These are phyloP conservation scores for Simplicillium sp. DNA, from an alignment of 2,329 filamentous ascomycete species.

Conservation along the genomic window DNA sequence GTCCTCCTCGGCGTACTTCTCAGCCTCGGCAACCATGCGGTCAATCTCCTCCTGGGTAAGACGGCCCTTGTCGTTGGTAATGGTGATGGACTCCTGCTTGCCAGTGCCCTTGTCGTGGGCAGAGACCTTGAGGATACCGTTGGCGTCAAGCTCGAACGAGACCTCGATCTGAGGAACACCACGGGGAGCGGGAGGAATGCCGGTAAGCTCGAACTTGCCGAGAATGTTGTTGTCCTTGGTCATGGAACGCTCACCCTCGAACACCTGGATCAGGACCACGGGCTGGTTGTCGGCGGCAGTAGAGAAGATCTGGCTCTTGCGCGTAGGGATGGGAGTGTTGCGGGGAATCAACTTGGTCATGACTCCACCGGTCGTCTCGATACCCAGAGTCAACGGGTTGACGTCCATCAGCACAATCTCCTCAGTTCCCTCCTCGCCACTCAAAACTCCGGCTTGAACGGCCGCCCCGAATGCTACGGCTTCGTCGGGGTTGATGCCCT, in stretches of 20 bases:
- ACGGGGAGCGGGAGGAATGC: slow-evolving; percentile 88
- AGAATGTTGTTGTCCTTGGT: slow-evolving; percentile 97
- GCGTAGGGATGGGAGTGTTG: slow-evolving; percentile 89
- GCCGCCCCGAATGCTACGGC: slow-evolving; percentile 97
- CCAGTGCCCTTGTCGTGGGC: slow-evolving; percentile 97
- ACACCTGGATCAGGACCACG: slow-evolving; percentile 90
- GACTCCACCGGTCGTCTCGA: slow-evolving; percentile 93
- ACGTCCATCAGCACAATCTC: slow-evolving; percentile 91
- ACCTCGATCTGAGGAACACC: slow-evolving; percentile 98
- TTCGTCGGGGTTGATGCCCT: slow-evolving; percentile 99
- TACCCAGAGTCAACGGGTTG: slow-evolving; percentile 92
- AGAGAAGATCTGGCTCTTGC: slow-evolving; percentile 97
- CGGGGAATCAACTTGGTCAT: slow-evolving; percentile 96
- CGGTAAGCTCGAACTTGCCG: slow-evolving; percentile 96
- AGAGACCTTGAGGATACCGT: slow-evolving; percentile 95
- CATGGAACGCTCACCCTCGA: slow-evolving; percentile 85
- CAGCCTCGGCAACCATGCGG: slow-evolving; percentile 96
- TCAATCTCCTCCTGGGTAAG: slow-evolving; percentile 95
- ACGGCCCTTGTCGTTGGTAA: slow-evolving; percentile 99
- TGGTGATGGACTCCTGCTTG: slow-evolving; percentile 95
- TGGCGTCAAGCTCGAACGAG: slow-evolving; percentile 94
- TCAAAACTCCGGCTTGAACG: slow-evolving; percentile 91
- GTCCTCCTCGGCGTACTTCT: slow-evolving; percentile 98
- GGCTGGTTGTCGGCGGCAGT: slow-evolving; percentile 96
- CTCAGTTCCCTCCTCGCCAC: slow-evolving; percentile 74